Percentiles rank a stretch among this genome's conserved stretches.
These are phyloP conservation scores for Citeromyces nyonsensis DNA, from an alignment of 805 yeast species.

Conservation along the genomic window DNA sequence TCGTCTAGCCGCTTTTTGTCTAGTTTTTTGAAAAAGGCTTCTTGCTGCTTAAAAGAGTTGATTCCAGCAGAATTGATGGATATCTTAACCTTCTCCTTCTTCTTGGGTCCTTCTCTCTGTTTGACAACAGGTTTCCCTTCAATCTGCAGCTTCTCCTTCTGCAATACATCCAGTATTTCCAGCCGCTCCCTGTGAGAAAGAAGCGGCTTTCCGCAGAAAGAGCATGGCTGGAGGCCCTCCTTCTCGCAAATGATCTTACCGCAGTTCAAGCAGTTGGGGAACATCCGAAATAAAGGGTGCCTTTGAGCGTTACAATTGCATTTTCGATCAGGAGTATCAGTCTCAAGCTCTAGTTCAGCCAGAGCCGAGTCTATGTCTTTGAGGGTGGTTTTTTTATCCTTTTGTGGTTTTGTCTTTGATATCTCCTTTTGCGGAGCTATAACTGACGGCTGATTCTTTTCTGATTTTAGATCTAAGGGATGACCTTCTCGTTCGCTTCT, in stretches of 20 bases:
- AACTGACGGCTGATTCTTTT: slow-evolving; percentile 1
- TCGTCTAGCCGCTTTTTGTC: slow-evolving; percentile 30
- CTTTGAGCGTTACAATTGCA: slow-evolving; percentile 81
- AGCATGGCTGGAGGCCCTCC: slow-evolving; percentile 86
- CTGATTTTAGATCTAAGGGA: too few relatives aligned
- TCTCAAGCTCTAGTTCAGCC: slow-evolving; percentile 22
- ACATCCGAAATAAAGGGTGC: slow-evolving; percentile 79
- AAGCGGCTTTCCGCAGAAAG: slow-evolving; percentile 61
- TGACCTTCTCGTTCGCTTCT: too few relatives aligned
- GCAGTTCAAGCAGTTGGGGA: slow-evolving; percentile 88
- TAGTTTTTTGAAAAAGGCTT: slow-evolving; percentile 39
- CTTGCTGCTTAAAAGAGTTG: slow-evolving; percentile 56
- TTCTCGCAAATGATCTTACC: slow-evolving; percentile 85
- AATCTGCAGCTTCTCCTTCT: slow-evolving; percentile 32
- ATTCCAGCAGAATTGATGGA: slow-evolving; percentile 45
- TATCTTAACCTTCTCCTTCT: slow-evolving; percentile 34
- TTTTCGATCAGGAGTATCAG: slow-evolving; percentile 4
- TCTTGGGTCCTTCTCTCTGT: slow-evolving; percentile 11
- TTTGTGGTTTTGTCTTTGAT: slow-evolving; percentile 16
- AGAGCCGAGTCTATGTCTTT: slow-evolving; percentile 35
- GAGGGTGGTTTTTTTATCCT: slow-evolving; percentile 22
- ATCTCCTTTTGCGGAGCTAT: background rate
- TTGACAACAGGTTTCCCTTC: slow-evolving; percentile 10
- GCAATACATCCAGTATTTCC: slow-evolving; percentile 36
- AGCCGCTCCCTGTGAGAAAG: slow-evolving; percentile 45